Base-by-base conservation (phyloP, 1,139 yeast genomes). In the Suhomyces bolitotheri region DNA sequence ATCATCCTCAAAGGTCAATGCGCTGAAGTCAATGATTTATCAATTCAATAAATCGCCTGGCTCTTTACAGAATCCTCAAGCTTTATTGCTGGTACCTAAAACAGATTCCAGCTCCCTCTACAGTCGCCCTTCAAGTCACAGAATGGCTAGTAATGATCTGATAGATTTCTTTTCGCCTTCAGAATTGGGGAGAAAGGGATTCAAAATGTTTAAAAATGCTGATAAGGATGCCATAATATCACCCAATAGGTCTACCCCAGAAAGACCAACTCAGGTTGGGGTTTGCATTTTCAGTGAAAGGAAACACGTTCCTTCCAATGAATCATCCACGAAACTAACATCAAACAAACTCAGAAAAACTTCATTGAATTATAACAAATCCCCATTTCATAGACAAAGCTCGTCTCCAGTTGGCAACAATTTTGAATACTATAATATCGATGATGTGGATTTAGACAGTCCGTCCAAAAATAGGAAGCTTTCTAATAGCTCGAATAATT, bases 391-490 rank as follows among this genome's bases (percentile, higher is more conserved):
- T 16, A 37, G 50, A 25, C 45, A 41, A 7, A 43, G 50, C 29
- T 45, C 52, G 7, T 40, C 44, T 10, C 54, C 59, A 10, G 27
- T 42, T 11, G 22, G 47, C n/a, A 36, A 37, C 15, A 47, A 55
- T 22, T 53, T 57, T 26, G 67, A 62, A 19, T 60, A 58, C 39
- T 61, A 58, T 39, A 54, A 57, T 28, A 45, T 56, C 25, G 71
- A 65, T 40, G 64, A 61, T 27, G 46, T 53, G 52, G 56, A 54
- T 14, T 35, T 55, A 25, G 65, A 64, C 40, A 56, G 66, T 41
- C 73, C 73, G 4, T 62, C 70, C 5, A 62, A 61, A 31, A 57
- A 54, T 34, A 44, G 71, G 29, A 66, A 64, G 39, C 48, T 52
- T 16, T 56, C 66, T 3, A 55, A 50, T 31, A 46, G 46, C 16